Percentiles rank a stretch among this genome's conserved stretches.
phyloP scores from a whole-genome alignment of 1,284 basidiomycete species.

The Vanrija humicola region DNA sequence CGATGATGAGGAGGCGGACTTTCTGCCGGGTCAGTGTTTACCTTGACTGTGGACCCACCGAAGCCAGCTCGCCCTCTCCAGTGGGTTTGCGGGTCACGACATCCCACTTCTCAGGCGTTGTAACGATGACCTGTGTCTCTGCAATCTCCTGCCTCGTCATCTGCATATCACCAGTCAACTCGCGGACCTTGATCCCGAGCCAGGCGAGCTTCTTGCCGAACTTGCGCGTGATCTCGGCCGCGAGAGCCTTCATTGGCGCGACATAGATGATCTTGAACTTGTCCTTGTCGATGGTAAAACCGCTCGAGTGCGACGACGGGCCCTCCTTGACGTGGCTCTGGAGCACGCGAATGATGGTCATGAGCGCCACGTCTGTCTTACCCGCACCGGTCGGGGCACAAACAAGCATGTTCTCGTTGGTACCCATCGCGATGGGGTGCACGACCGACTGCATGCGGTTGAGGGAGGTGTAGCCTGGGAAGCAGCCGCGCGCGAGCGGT shows the following conservation, averaged over 20 bases:
- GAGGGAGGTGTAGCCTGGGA: slow-evolving; percentile 82
- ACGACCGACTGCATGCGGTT: slow-evolving; percentile 97
- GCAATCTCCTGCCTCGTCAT: slow-evolving; percentile 90
- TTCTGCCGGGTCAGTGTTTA: slow-evolving; percentile 55
- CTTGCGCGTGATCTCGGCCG: slow-evolving; percentile 92
- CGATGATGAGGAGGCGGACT: slow-evolving; percentile 93
- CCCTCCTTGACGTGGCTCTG: slow-evolving; percentile 59
- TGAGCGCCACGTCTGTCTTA: slow-evolving; percentile 98
- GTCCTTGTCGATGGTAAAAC: slow-evolving; percentile 60
- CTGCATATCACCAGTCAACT: slow-evolving; percentile 99
- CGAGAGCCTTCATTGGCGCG: slow-evolving; percentile 98
- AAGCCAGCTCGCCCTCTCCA: slow-evolving; percentile 90
- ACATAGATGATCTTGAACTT: slow-evolving; percentile 98
- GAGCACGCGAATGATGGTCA: slow-evolving; percentile 85
- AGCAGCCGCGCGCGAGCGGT: slow-evolving; percentile 75
- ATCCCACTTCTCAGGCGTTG: slow-evolving; percentile 99
- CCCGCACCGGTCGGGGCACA: slow-evolving; percentile 98
- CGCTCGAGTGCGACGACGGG: slow-evolving; percentile 48
- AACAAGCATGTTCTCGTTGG: slow-evolving; percentile 94
- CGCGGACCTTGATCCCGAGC: slow-evolving; percentile 81
- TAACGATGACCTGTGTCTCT: slow-evolving; percentile 96
- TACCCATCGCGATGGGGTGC: slow-evolving; percentile 85
- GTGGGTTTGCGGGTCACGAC: slow-evolving; percentile 97
- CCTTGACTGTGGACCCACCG: slow-evolving; percentile 55
- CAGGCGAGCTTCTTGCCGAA: slow-evolving; percentile 85